These are phyloP conservation scores for Metarhizium anisopliae DNA, from an alignment of 2,329 filamentous ascomycete species.

Conservation along the genomic window DNA sequence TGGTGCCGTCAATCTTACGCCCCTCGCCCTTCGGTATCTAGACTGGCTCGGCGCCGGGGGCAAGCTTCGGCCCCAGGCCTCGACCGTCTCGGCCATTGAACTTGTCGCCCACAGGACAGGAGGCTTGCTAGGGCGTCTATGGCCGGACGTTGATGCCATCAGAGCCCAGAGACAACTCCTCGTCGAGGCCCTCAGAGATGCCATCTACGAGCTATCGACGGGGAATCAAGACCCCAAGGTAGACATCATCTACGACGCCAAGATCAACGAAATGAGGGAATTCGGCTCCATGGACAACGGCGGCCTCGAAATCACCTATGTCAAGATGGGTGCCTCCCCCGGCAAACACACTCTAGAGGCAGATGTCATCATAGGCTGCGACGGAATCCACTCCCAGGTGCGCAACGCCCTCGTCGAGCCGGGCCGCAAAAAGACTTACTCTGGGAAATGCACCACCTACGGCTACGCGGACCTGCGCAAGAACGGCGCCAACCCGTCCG, in stretches of 20 bases:
- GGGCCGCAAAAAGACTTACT: constrained; percentile 20
- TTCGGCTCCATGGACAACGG: not conserved
- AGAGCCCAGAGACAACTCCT: constrained; percentile 18
- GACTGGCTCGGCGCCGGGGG: constrained; percentile 27
- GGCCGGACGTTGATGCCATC: constrained; percentile 15
- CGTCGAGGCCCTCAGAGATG: constrained; percentile 15
- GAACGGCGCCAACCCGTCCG: not conserved
- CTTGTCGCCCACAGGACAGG: constrained; percentile 20
- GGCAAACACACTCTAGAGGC: constrained; percentile 7
- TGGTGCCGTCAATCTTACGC: constrained; percentile 37
- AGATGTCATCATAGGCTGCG: constrained; percentile 25
- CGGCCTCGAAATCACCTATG: constrained; percentile 1
- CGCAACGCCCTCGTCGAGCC: constrained; percentile 20
- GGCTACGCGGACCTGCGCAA: constrained; percentile 9
- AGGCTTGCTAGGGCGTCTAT: constrained; percentile 13
- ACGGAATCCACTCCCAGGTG: constrained; percentile 29
- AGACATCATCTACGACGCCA: constrained; percentile 11
- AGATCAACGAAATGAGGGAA: constrained; percentile 10
- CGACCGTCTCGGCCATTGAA: constrained; percentile 15
- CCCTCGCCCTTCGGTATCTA: constrained; percentile 35
- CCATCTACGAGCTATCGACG: constrained; percentile 1
- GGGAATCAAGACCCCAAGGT: constrained; percentile 3
- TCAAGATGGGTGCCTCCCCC: not conserved
- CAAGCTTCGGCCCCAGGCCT: constrained; percentile 9
- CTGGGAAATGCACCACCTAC: constrained; percentile 19